Base-by-base conservation (phyloP, 345 rosid genomes). In the Brassica nigra region DNA sequence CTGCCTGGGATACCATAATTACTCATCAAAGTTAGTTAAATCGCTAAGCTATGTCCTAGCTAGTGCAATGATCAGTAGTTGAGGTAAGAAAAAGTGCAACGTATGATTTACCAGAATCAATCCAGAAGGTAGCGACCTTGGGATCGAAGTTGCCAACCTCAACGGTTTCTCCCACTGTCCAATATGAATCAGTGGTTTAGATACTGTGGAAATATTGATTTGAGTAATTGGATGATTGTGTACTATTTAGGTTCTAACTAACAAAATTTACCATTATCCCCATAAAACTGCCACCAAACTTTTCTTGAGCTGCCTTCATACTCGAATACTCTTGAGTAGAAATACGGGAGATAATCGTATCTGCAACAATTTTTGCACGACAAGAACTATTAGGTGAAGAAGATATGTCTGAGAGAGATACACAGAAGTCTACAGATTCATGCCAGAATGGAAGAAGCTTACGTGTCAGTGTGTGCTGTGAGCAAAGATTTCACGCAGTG, bases 241-340 rank as follows among this genome's bases (percentile, higher is more conserved):
- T 36, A 30, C 8, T 30, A 14, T 3, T 9, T 1, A 23, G 66
- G 62, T 44, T 71, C 20, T 29, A 2, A 44, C 49, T 8, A 68
- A 29, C 14, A 10, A 42, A 10, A 66, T 78, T 68, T 87, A 95
- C 98, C 98, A 77, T 88, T 95, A 86, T 95, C 98, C 58, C 97
- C 99, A 6, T 84, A 92, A 83, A 95, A 91, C 80, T 91, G 98
- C 97, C 99, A 92, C 97, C 97, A 95, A 31, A 91, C 83, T 85
- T 92, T 95, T 82, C 98, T 87, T 44, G 91, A 79, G 87, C 98
- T 92, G 47, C 98, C 97, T 85, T 92, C 97, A 67, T 89, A 90
- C 88, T 92, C 96, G 76, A 95, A 95, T 49, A 90, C 93, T 80
- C 99, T 91, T 0, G 95, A 95, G 81, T 95, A 95, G 74, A 92